A percentile compares a stretch with the other conserved stretches of the same genome.
These are phyloP conservation scores for Fusarium neocosmosporiellum DNA, from an alignment of 2,329 filamentous ascomycete species.

Conservation along the genomic window DNA sequence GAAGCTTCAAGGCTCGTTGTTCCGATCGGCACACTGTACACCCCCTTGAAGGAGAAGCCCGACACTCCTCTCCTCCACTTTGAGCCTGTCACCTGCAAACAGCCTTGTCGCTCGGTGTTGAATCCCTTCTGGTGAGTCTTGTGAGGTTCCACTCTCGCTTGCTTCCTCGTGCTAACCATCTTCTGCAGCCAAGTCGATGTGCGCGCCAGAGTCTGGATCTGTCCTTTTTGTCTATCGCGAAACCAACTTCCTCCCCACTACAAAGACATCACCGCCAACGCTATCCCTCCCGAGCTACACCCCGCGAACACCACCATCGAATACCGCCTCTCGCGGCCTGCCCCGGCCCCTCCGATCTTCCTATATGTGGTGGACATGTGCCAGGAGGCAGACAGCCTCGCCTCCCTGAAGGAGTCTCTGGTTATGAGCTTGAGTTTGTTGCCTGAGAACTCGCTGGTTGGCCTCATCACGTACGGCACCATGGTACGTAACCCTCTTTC, in stretches of 20 bases:
- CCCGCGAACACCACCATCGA: slow-evolving; percentile 89
- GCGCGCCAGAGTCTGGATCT: slow-evolving; percentile 87
- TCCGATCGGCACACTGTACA: slow-evolving; percentile 95
- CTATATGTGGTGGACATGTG: slow-evolving; percentile 89
- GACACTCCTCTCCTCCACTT: slow-evolving; percentile 92
- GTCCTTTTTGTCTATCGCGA: slow-evolving; percentile 86
- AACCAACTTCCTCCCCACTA: slow-evolving; percentile 88
- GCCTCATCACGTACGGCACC: slow-evolving; percentile 88
- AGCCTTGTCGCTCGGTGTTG: slow-evolving; percentile 92
- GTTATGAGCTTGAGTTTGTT: slow-evolving; percentile 87
- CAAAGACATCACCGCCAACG: slow-evolving; percentile 87
- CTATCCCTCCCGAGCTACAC: slow-evolving; percentile 85
- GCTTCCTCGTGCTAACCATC: slow-evolving; percentile 37
- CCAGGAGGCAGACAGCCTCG: slow-evolving; percentile 87
- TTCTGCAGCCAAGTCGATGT: slow-evolving; percentile 79
- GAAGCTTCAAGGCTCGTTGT: slow-evolving; percentile 95
- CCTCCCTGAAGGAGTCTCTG: slow-evolving; percentile 85
- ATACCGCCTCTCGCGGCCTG: slow-evolving; percentile 82
- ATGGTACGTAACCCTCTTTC: slow-evolving; percentile 71
- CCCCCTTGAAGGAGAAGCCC: slow-evolving; percentile 92
- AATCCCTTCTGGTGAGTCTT: slow-evolving; percentile 90
- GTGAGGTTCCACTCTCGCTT: no score
- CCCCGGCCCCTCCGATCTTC: slow-evolving; percentile 88
- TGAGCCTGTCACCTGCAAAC: slow-evolving; percentile 96
- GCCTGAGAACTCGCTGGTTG: slow-evolving; percentile 83